phyloP scores from a whole-genome alignment of 2,329 filamentous ascomycete genomes.

The Macrophomina phaseolina region DNA sequence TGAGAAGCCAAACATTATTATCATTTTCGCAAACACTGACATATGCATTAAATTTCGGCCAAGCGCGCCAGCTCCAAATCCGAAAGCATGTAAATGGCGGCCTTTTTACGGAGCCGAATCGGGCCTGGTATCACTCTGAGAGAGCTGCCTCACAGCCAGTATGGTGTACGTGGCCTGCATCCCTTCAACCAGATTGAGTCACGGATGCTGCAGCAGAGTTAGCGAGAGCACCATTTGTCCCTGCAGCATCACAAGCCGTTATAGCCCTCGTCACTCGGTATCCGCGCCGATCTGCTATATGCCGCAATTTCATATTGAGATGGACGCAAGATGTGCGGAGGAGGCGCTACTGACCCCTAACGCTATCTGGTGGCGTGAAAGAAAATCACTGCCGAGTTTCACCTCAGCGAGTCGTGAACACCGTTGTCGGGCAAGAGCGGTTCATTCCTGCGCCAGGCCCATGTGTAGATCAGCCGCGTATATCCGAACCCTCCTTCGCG shows the following conservation, averaged over 20 bases:
- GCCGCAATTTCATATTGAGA: constrained; percentile 2
- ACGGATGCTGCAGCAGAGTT: constrained; percentile 37
- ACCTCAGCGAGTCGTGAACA: constrained; percentile 12
- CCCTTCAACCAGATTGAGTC: background rate
- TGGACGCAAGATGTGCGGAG: constrained; percentile 1
- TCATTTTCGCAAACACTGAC: too few relatives aligned
- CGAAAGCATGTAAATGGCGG: constrained; percentile 57
- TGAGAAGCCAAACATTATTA: too few relatives aligned
- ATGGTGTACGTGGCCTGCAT: constrained; percentile 42
- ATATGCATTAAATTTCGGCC: constrained; percentile 47
- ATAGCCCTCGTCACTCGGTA: constrained; percentile 11
- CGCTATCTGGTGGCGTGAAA: background rate
- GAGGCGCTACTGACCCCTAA: background rate
- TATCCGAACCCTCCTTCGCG: constrained; percentile 56
- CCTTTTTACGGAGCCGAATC: constrained; percentile 60
- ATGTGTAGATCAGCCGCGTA: constrained; percentile 21
- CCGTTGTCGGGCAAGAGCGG: background rate
- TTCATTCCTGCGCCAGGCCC: constrained; percentile 4
- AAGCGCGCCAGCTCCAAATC: constrained; percentile 59
- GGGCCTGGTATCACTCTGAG: constrained; percentile 56
- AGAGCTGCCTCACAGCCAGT: constrained; percentile 59
- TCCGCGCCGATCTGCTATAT: constrained; percentile 2
- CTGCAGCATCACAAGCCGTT: constrained; percentile 8
- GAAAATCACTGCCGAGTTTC: background rate
- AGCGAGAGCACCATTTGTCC: constrained; percentile 49